A percentile compares a stretch with the other conserved stretches of the same genome.
Evolutionary conservation across 805 yeast genomes (phyloP).

Genomic region (Scheffersomyces coipomensis): DNA sequence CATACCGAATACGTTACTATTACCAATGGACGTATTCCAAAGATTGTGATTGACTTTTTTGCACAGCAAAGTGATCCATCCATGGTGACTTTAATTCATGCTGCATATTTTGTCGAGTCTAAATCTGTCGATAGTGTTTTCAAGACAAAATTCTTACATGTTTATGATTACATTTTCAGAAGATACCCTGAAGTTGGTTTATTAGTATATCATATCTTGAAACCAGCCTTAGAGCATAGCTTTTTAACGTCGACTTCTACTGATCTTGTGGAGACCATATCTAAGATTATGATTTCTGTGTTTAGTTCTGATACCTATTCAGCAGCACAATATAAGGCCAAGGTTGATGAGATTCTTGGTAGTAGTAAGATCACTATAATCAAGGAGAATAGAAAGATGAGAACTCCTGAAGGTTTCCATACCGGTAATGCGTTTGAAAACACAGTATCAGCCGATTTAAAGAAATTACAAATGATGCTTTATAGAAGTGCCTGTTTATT

Average conservation of each 20-base stretch:
- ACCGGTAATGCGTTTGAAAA: conserved; percentile 12
- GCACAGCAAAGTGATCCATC: conserved; percentile 15
- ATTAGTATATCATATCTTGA: conserved; percentile 30
- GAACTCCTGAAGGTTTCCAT: conserved; percentile 6
- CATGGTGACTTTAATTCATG: conserved; percentile 22
- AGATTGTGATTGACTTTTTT: conserved; percentile 24
- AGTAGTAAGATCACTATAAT: conserved; percentile 11
- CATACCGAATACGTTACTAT: conserved; percentile 10
- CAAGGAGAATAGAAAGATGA: conserved; percentile 7
- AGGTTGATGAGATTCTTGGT: conserved; percentile 16
- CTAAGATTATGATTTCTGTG: conserved; percentile 22
- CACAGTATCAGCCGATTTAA: conserved; percentile 14
- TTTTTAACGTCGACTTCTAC: conserved; percentile 25
- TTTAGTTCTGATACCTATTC: conserved; percentile 16
- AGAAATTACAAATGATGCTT: conserved; percentile 28
- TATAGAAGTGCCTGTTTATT: conserved; percentile 36
- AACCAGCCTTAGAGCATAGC: conserved; percentile 21
- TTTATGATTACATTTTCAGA: conserved; percentile 25
- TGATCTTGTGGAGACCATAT: conserved; percentile 24
- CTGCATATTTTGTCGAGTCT: conserved; percentile 26
- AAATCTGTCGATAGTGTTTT: conserved; percentile 27
- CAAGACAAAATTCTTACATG: conserved; percentile 26
- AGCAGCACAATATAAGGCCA: conserved; percentile 8
- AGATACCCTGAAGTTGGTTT: conserved; percentile 17
- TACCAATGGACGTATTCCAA: conserved; percentile 23